These are phyloP conservation scores for Leishmania amazonensis DNA, from an alignment of 208 protist genomes.

Conservation along the genomic window DNA sequence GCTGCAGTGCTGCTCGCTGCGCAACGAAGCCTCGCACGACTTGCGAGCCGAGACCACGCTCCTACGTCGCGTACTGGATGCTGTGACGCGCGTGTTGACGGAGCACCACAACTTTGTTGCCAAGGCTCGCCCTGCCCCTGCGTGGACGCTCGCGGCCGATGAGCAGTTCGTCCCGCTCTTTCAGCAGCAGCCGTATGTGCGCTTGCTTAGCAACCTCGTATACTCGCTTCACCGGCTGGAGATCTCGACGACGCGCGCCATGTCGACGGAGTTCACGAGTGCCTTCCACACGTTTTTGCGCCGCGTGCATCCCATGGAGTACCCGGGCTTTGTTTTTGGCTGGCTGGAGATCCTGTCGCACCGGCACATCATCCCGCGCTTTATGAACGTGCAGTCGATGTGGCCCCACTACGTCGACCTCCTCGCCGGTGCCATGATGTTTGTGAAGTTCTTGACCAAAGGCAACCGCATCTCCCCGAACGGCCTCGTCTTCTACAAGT, in stretches of 20 bases:
- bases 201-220: conserved; percentile 95
- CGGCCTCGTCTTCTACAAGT: conserved; percentile 89
- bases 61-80: conserved; percentile 76
- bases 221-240: conserved; percentile 78
- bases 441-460: conserved; percentile 75
- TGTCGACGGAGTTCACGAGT: conserved; percentile 74
- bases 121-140: conserved; percentile 30
- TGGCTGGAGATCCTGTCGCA: conserved; percentile 99
- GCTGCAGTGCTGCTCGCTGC: conserved; percentile 76
- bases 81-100: conserved; percentile 66
- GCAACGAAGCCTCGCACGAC: conserved; percentile 54
- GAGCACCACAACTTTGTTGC: conserved; percentile 77
- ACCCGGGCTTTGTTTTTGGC: conserved; percentile 98
- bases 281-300: conserved; percentile 92
- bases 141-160: conserved; percentile 53
- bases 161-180: conserved; percentile 87
- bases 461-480: conserved; percentile 64
- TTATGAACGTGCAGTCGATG: conserved; percentile 68
- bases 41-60: conserved; percentile 69
- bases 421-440: conserved; percentile 74
- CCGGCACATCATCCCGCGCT: conserved; percentile 97
- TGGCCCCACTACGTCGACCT: conserved; percentile 73
- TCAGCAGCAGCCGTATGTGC: conserved; percentile 97
- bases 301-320: conserved; percentile 83
- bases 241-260: conserved; percentile 41